Evolutionary conservation across 2,329 filamentous ascomycete species (phyloP).

Genomic region (Pseudopyricularia javanii): DNA sequence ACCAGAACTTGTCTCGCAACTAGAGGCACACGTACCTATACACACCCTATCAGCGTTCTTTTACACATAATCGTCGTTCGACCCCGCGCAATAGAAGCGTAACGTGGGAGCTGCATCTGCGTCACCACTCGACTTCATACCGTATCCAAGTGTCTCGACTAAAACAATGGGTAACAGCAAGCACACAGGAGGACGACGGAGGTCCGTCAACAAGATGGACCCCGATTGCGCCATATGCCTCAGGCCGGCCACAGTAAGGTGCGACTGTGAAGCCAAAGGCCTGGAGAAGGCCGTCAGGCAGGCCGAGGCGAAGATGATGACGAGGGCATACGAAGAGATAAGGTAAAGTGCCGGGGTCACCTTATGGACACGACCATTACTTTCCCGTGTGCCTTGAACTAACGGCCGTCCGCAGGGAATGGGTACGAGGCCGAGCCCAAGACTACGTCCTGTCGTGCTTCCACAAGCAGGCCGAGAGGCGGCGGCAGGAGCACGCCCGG

Average conservation of each 20-base stretch:
- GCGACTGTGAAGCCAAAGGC: constrained; percentile 55
- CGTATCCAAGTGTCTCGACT: constrained; percentile 5
- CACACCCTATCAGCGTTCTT: no score
- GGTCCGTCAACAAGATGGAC: constrained; percentile 49
- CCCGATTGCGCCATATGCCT: constrained; percentile 58
- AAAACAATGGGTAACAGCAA: constrained; percentile 31
- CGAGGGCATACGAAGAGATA: constrained; percentile 48
- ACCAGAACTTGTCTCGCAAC: constrained; percentile 7
- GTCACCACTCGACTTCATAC: no score
- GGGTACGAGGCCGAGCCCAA: constrained; percentile 54
- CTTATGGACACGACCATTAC: background rate
- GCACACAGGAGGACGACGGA: constrained; percentile 19
- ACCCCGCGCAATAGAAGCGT: no score
- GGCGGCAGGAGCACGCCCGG: constrained; percentile 42
- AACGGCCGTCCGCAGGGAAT: constrained; percentile 29
- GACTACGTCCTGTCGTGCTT: constrained; percentile 59
- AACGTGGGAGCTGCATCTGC: no score
- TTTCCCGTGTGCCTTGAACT: constrained; percentile 3
- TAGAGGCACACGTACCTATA: no score
- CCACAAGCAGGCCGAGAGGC: constrained; percentile 45
- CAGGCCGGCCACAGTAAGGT: constrained; percentile 43
- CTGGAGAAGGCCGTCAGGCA: constrained; percentile 50
- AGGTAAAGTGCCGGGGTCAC: no score
- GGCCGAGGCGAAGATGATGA: constrained; percentile 53
- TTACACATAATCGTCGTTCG: background rate